These are phyloP conservation scores for Nicotiana obtusifolia DNA, from an alignment of 257 asterid species.

Conservation along the genomic window DNA sequence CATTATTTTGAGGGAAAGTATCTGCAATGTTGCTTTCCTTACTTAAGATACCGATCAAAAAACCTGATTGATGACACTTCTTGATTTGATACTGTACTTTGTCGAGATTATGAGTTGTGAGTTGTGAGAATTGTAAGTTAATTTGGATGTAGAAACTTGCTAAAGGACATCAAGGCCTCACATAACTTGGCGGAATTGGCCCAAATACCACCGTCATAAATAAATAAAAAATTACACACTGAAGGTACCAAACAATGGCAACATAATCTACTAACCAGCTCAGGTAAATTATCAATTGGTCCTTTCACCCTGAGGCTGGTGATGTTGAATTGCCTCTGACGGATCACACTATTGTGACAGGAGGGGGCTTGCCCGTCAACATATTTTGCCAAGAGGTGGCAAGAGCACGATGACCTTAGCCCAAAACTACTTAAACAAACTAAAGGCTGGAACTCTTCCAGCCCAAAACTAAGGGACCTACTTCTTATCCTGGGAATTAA, in stretches of 20 bases:
- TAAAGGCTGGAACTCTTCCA: no score
- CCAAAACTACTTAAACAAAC: no score
- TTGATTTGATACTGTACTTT: background rate
- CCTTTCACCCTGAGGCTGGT: slow-evolving; percentile 86
- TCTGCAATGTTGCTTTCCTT: background rate
- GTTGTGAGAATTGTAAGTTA: background rate
- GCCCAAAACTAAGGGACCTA: no score
- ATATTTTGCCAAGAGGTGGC: no score
- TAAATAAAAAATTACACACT: background rate
- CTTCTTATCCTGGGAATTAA: no score
- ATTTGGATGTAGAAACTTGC: background rate
- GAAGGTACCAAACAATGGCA: background rate
- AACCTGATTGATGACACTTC: background rate
- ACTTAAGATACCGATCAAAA: background rate
- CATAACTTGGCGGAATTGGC: no score
- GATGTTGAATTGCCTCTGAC: slow-evolving; percentile 40
- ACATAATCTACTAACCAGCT: slow-evolving; percentile 51
- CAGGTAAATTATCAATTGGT: slow-evolving; percentile 69
- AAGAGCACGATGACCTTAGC: no score
- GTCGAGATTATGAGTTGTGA: background rate
- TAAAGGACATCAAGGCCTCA: no score
- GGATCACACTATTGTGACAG: no score
- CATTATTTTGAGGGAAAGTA: background rate
- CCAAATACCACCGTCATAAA: no score
- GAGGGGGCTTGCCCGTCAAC: no score